Evolutionary conservation across 352 stramenopile genomes (phyloP), one percentile per base, ranked within the genome.

Genomic region (Pythium phragmiticola): DNA sequence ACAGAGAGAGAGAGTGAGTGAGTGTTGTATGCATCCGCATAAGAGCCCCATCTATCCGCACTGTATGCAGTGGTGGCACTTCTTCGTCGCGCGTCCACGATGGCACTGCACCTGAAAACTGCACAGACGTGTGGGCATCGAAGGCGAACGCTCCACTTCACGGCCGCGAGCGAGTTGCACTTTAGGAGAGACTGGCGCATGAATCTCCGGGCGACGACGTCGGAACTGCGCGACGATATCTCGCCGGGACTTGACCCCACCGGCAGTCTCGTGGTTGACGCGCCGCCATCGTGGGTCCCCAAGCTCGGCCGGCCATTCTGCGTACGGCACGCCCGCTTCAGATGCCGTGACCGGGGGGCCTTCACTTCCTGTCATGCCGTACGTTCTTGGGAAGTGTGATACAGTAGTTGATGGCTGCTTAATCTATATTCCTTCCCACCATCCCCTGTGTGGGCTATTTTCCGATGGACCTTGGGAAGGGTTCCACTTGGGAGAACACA

Each of bases 1-100:
- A 30, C 26, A 30, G 26, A 30, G 26, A 30, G 26, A 30, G 26
- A 30, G 26, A 30, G 26, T 30, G 26, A 30, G 26, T 30, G 26
- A 30, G 26, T 5, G 26, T 30, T 5, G 26, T 30, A 0, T 30
- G 4, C 26, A 30, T 30, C 26, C 26, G 4, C 26, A 30, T 5
- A 30, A 30, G 4, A 5, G 26, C 26, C 26, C 4, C 4, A 3
- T 30, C 26, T 30, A 30, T 51, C 19, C 50, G 30, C 37, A 91
- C 84, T 89, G 87, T 56, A 74, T 62, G 56, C 84, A 93, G 54
- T 73, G 80, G 37, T 83, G 76, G 46, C 84, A 93, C 39, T 87
- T 82, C 43, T 76, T 87, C 7, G 80, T 90, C 17, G 82, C 84
- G 9, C 70, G 23, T 4, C 57, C 79, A 7, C 61, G 60, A 30